Base-by-base conservation (phyloP, 148 eudicot species). In the Euryodendron excelsum region DNA sequence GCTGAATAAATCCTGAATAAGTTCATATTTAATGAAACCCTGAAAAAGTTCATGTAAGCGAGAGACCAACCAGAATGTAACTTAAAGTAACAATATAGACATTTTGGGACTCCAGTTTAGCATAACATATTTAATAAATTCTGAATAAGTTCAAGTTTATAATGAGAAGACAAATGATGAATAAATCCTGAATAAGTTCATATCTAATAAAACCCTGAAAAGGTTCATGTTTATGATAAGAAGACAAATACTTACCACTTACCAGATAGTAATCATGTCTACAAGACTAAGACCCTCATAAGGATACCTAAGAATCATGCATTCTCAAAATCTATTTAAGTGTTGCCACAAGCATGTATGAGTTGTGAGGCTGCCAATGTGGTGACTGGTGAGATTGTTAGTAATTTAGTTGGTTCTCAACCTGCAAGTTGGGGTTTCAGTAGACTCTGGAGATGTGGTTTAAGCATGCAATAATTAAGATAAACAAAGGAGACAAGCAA, bases 121-220 rank as follows among this genome's bases (percentile, higher is more conserved):
- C 37, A 15, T 48, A 71, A 20, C 3, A 5, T 15, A 25, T 59
- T 48, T 55, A n/a, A n/a, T 55, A 55, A 34, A 25, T 13, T 3
- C 59, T 71, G 59, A 21, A 48, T 28, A 56, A 58, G 48, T 59
- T 74, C 77, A 58, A 31, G 14, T 50, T 52, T 48, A n/a, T 31
- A 20, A 45, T 68, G 23, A n/a, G 17, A 39, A 68, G 6, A 9
- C 28, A 39, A 39, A 0, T 9, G 27, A 30, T 36, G 48, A 15
- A 9, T 37, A 68, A 2, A 6, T 41, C 72, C 52, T 23, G 30
- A 39, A 1, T 41, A n/a, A 21, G 34, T 23, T 68, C n/a, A 41
- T 44, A 37, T 50, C 52, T 31, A 53, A 72, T 33, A n/a, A 28
- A 72, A 33, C 39, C 18, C 58, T 25, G 1, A 47, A 25, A 60